Base-by-base conservation (phyloP, 768 basidiomycete genomes). In the Phanerochaete sordida region DNA sequence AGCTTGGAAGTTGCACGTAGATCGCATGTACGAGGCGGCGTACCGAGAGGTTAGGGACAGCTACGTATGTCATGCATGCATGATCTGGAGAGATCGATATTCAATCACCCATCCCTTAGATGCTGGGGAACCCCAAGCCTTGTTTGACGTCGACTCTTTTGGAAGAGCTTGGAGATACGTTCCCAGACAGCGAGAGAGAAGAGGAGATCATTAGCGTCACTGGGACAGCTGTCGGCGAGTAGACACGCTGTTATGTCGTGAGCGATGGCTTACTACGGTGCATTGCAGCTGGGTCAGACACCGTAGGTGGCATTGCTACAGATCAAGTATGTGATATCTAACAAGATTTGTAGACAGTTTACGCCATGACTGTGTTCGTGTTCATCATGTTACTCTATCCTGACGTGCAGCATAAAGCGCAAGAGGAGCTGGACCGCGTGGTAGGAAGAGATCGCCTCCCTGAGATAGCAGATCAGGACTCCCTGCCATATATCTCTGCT, bases 21-120 rank as follows among this genome's bases (percentile, higher is more conserved):
- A 27, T 19, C 33, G 43, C 12, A 50, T 64, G 60, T 45, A 28
- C 23, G 48, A 62, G 30, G 24, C 21, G 16, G 66, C 66, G 3
- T 64, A 58, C 37, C 27, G 59, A 6, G 28, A 31, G 11, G 65
- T 66, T 3, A 67, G 66, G 44, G 23, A 45, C 12, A 21, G 12
- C 23, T 5, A 7, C 9, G 51, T 52, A 33, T 12, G 39, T 19
- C 39, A n/a, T 6, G 4, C 7, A 9, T n/a, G n/a, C n/a, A n/a
- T n/a, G n/a, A n/a, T n/a, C n/a, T n/a, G n/a, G n/a, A n/a, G n/a
- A n/a, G n/a, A n/a, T n/a, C n/a, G n/a, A n/a, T n/a, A n/a, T n/a
- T n/a, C n/a, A n/a, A n/a, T n/a, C n/a, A n/a, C n/a, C n/a, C n/a
- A n/a, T n/a, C n/a, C n/a, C n/a, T n/a, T n/a, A n/a, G n/a, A n/a